phyloP scores from a whole-genome alignment of 2,329 filamentous ascomycete genomes.

The Ophiostoma australiae region DNA sequence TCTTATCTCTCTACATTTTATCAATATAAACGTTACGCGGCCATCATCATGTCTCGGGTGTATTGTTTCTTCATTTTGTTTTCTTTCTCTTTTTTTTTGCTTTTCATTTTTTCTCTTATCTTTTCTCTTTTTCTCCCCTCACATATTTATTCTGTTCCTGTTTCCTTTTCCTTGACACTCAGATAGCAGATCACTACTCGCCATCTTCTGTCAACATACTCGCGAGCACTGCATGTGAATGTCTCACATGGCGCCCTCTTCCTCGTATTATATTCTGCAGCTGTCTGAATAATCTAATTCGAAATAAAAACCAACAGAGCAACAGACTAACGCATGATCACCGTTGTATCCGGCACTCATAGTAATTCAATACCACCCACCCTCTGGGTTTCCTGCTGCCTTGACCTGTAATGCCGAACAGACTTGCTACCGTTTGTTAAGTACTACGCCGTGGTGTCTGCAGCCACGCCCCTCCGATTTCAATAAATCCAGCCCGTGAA shows the following conservation, averaged over 20 bases:
- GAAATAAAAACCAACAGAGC: too few species aligned
- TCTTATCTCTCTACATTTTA: not conserved
- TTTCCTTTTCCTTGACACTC: too few species aligned
- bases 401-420: not conserved
- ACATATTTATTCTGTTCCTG: not conserved
- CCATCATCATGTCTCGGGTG: not conserved
- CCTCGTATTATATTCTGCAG: not conserved
- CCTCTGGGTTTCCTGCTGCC: not conserved
- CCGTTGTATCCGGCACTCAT: slow-evolving; percentile 1
- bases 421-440: not conserved
- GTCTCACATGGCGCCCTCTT: not conserved
- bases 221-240: not conserved
- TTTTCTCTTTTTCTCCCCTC: not conserved
- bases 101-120: not conserved
- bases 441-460: not conserved
- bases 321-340: not conserved
- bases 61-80: not conserved
- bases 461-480: not conserved
- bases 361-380: slow-evolving; percentile 1
- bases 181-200: too few species aligned
- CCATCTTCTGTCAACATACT: not conserved
- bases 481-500: not conserved
- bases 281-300: not conserved
- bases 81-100: not conserved
- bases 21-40: not conserved